Evolutionary conservation across 495 filamentous ascomycete genomes (phyloP).

Genomic region (Venustampulla echinocandica): DNA sequence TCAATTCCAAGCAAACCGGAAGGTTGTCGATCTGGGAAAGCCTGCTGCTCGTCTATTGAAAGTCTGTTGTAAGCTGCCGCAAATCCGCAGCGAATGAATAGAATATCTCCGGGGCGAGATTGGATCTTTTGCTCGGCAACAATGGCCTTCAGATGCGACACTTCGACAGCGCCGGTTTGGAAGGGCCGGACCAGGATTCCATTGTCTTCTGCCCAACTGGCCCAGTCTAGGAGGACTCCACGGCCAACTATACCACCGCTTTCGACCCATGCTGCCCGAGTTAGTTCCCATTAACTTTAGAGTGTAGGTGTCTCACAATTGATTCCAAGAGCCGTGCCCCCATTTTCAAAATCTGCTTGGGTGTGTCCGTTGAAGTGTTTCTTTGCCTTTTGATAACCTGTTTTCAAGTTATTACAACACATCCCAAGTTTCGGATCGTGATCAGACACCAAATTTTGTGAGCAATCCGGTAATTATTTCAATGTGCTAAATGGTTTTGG

Average conservation of each 20-base stretch:
- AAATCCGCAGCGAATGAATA: conserved; percentile 46
- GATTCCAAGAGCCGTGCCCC: conserved; percentile 24
- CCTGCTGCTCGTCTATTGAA: conserved; percentile 22
- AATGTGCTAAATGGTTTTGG: conserved; percentile 22
- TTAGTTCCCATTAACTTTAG: conserved; percentile 2
- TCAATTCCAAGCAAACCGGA: conserved; percentile 39
- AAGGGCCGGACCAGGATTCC: conserved; percentile 32
- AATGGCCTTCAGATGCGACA: conserved; percentile 33
- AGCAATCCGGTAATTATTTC: background rate
- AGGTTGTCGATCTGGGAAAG: conserved; percentile 22
- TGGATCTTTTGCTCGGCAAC: conserved; percentile 27
- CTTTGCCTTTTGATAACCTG: conserved; percentile 20
- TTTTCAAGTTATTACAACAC: background rate
- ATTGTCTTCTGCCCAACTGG: conserved; percentile 22
- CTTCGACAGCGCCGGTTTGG: conserved; percentile 30
- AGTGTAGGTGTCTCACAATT: conserved; percentile 12
- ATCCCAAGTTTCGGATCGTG: no score
- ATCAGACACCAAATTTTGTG: no score
- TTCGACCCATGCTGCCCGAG: conserved; percentile 18
- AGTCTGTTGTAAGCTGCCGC: conserved; percentile 34
- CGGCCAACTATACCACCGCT: conserved; percentile 39
- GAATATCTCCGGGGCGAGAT: conserved; percentile 43
- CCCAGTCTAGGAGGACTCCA: conserved; percentile 46
- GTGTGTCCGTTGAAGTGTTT: conserved; percentile 48
- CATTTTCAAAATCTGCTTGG: conserved; percentile 24